Evolutionary conservation across 306 rosid species (phyloP), one percentile per base, ranked within the genome.

Genomic region (Dalbergia cochinchinensis): DNA sequence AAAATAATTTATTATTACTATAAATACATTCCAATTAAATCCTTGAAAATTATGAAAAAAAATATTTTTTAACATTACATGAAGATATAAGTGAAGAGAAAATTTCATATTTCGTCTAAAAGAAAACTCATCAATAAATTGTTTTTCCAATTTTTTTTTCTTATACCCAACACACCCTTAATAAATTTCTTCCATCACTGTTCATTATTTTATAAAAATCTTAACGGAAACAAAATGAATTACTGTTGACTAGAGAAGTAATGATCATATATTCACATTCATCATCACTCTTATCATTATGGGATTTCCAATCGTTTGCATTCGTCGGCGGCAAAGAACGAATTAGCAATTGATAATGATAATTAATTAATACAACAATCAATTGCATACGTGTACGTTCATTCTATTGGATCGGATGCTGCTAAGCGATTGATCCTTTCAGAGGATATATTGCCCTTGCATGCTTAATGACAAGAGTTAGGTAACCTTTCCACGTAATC

Each of bases 401-500:
- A 26, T 69, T 81, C 82, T 3, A 80, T 42, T 84, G 71, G 72
- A 35, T 64, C 73, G 11, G 66, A 77, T 77, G 81, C 59, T 53
- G 35, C 65, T 51, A 58, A 20, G 73, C 62, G 61, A 66, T 69
- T 6, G 57, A 73, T 76, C 80, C 34, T 26, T 37, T 78, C 19
- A 13, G 26, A 31, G 44, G 22, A 75, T 47, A 47, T 11, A 58
- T 73, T 9, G n/a, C 8, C 4, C n/a, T 74, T 81, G 76, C 54
- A 58, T 76, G 82, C 58, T 75, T 50, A 53, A 68, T 85, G 84
- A 83, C 78, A 83, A 75, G 55, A 78, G 45, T 80, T 68, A 64
- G 86, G 84, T 76, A 55, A 33, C 39, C 65, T 47, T 77, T 74
- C 76, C 83, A 82, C 84, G 84, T 82, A 80, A 77, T 53, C 14